Base-by-base conservation (phyloP, 163 green algal species). In the Smithsoniella earleae region DNA sequence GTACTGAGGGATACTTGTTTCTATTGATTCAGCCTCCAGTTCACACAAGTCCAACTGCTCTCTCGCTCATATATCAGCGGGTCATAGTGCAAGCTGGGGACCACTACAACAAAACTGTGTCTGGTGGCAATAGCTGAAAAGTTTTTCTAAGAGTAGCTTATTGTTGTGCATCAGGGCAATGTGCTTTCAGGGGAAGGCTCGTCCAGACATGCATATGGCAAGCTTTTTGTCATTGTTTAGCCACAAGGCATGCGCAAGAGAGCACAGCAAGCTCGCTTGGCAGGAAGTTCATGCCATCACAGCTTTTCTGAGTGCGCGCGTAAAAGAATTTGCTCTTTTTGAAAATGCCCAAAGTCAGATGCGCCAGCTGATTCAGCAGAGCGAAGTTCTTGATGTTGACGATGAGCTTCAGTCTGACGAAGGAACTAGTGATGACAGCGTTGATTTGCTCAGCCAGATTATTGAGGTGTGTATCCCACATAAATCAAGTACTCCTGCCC, bases 251-350 rank as follows among this genome's bases (percentile, higher is more conserved):
- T 31, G 27, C n/a, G n/a, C n/a, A n/a, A 18, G 25, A 44, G 45
- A 34, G n/a, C 58, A 72, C 27, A 74, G 28, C 58, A 74, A 75
- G 44, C 55, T 86, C 4, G 73, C 37, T 22, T n/a, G 49, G 40
- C 72, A 80, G 44, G 78, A 86, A 65, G 45, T 82, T 28, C 64
- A 76, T 30, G 81, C 80, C 1, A 78, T 83, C 49, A 66, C 38
- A 20, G 62, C 80, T 2, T 84, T 81, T 62, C 64, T 84, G 20
- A 62, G 37, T 2, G 31, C 27, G 18, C 58, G 58, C 20, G 58
- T 69, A 5, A 37, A 37, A 36, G 58, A 69, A 33, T 69, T 69
- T 69, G 58, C 58, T 30, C n/a, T 69, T 0, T 69, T 69, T 34
- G 58, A 69, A 36, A n/a, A 16, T 31, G 58, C 58, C 27, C 58